Base-by-base conservation (phyloP, 1,284 basidiomycete species). In the Neolentinus lepideus region DNA sequence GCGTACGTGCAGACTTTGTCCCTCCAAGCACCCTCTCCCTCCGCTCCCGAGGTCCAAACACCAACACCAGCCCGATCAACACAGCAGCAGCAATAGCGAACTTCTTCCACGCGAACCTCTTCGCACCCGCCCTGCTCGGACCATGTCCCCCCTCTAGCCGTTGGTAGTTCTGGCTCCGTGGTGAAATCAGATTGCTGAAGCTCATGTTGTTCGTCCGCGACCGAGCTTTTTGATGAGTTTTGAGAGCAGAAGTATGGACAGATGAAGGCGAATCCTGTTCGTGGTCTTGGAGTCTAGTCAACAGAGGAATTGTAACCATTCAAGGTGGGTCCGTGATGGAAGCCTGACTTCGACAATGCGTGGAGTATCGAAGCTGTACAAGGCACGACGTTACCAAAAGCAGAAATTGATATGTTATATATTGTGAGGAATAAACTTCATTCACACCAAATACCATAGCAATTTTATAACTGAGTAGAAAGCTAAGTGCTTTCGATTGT, bases 131-230 rank as follows among this genome's bases (percentile, higher is more conserved):
- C 24, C 75, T 71, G 57, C 68, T 66, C 3, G 77, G 73, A 9
- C 80, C 81, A 67, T 82, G 74, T 11, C 84, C 85, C 45, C 76
- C 73, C 65, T 88, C 85, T 36, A 88, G 74, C 36, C 83, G 76
- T 55, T 86, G 84, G 65, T 85, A 88, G 64, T 77, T 76, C 61
- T 68, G 72, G 61, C 69, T 79, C 33, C 77, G 69, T 2, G 81
- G 75, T 3, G 78, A 75, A 46, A 75, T 61, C 66, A 71, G 71
- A 3, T 35, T 45, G 33, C 53, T 31, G 4, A 43, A 22, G 35
- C 35, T 50, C 47, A 50, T 50, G 11, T 50, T 50, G 22, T 16
- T 25, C 22, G 47, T n/a, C 12, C 47, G 47, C 14, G 47, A 50
- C 6, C 47, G 16, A n/a, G 47, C 47, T 11, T 50, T 25, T 50